A percentile compares a stretch with the other conserved stretches of the same genome.
Evolutionary conservation across 2,329 filamentous ascomycete species (phyloP).

Genomic region (Venturia oleaginea): DNA sequence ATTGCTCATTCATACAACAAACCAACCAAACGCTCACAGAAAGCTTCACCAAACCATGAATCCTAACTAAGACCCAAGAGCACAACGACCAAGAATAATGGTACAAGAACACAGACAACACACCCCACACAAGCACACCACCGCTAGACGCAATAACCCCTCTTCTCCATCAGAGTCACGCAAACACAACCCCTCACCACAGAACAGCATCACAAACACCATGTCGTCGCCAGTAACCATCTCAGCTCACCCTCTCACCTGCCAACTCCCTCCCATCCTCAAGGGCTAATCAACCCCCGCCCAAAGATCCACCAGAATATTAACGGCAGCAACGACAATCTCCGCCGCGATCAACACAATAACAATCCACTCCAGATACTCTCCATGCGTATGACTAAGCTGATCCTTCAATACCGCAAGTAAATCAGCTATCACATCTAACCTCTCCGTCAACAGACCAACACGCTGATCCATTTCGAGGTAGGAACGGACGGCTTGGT

Average conservation of each 20-base stretch:
- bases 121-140: too few species aligned
- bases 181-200: not conserved
- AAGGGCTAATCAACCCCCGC: conserved; percentile 48
- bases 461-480: conserved; percentile 98
- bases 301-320: conserved; percentile 91
- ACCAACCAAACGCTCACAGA: too few species aligned
- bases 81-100: too few species aligned
- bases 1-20: too few species aligned
- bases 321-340: conserved; percentile 84
- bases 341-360: conserved; percentile 94
- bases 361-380: conserved; percentile 48
- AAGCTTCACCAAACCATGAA: too few species aligned
- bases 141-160: too few species aligned
- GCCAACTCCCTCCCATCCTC: not conserved
- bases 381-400: conserved; percentile 65
- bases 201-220: not conserved
- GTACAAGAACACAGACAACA: too few species aligned
- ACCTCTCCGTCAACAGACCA: conserved; percentile 73
- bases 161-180: too few species aligned
- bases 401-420: conserved; percentile 92
- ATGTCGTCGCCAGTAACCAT: too few species aligned
- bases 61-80: too few species aligned
- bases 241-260: not conserved
- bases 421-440: conserved; percentile 89
- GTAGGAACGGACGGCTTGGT: conserved; percentile 90